Evolutionary conservation across 257 asterid genomes (phyloP), one percentile per base, ranked within the genome.

Genomic region (Haberlea rhodopensis): DNA sequence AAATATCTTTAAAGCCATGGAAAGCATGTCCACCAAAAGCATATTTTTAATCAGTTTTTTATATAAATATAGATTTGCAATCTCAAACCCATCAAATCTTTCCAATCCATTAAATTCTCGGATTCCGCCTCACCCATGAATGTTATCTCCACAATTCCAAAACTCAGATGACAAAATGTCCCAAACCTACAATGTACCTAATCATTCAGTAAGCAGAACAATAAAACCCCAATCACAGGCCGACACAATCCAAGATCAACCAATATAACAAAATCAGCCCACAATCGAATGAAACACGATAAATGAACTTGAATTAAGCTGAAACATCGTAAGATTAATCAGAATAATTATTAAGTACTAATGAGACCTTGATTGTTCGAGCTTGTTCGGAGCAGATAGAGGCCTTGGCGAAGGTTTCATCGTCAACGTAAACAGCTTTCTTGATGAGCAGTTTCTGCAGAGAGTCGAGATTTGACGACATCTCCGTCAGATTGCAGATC

Each of bases 401-500:
- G 62, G 96, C 97, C 75, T 78, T 83, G 45, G 96, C 84, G 78
- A 86, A 94, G 69, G 96, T 90, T 31, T 87, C 96, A 0, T 88
- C 97, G 59, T 94, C 95, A 26, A 90, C 99, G 62, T 80, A 94
- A 0, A 94, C 95, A 52, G 92, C 92, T 75, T 90, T 90, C 58
- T 85, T 85, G 57, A 84, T 34, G 20, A 94, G 87, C 10, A 90
- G 76, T 65, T 79, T 94, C 70, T 87, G 92, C 18, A 94, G 82
- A 21, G 97, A 90, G 48, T 90, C 92, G 55, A 94, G 85, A 82
- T 86, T 86, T 68, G 85, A 67, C 10, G 95, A 73, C 81, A 79
- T 86, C 72, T 87, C 96, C 54, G 91, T 71, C 11, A 94, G 58
- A 81, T 94, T 94, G 71, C 89, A 71, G 84, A 86, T 87, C 82